phyloP scores from a whole-genome alignment of 2,329 filamentous ascomycete genomes.

The Chaetomium strumarium region DNA sequence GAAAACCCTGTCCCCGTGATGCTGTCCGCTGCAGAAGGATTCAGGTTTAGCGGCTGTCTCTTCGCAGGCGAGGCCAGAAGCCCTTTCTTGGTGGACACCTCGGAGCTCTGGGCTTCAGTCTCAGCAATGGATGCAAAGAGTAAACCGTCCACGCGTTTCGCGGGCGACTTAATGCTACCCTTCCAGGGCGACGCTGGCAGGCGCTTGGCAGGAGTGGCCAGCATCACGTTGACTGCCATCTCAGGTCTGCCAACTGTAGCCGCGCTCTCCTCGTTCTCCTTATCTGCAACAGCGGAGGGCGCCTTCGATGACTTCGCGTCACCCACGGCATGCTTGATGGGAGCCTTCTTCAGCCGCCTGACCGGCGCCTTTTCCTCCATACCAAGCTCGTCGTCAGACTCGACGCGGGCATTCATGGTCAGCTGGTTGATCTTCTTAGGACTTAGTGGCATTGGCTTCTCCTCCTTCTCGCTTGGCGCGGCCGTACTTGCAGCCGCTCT shows the following conservation, averaged over 20 bases:
- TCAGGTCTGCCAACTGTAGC: conserved; percentile 33
- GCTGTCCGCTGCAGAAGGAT: conserved; percentile 31
- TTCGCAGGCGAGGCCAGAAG: conserved; percentile 48
- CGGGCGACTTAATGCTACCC: conserved; percentile 51
- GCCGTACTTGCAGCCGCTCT: conserved; percentile 27
- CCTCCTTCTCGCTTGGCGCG: conserved; percentile 30
- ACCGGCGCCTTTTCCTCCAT: conserved; percentile 45
- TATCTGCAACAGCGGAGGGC: neutral
- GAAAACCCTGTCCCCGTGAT: conserved; percentile 30
- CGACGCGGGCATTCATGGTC: conserved; percentile 38
- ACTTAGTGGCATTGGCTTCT: conserved; percentile 47
- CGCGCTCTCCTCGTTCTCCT: conserved; percentile 23
- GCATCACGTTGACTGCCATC: conserved; percentile 30
- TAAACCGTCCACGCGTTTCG: conserved; percentile 46
- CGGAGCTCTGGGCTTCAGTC: conserved; percentile 24
- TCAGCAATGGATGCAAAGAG: conserved; percentile 26
- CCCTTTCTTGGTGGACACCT: conserved; percentile 35
- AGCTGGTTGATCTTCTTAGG: conserved; percentile 61
- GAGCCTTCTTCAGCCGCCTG: conserved; percentile 49
- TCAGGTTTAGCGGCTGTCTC: conserved; percentile 41
- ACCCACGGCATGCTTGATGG: conserved; percentile 42
- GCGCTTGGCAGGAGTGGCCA: conserved; percentile 53
- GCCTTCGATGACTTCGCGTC: conserved; percentile 30
- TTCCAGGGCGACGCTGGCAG: conserved; percentile 47
- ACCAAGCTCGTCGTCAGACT: conserved; percentile 57